These are phyloP conservation scores for Mucor plumbeus DNA, from an alignment of 371 early-diverging fungal genomes.

Conservation along the genomic window DNA sequence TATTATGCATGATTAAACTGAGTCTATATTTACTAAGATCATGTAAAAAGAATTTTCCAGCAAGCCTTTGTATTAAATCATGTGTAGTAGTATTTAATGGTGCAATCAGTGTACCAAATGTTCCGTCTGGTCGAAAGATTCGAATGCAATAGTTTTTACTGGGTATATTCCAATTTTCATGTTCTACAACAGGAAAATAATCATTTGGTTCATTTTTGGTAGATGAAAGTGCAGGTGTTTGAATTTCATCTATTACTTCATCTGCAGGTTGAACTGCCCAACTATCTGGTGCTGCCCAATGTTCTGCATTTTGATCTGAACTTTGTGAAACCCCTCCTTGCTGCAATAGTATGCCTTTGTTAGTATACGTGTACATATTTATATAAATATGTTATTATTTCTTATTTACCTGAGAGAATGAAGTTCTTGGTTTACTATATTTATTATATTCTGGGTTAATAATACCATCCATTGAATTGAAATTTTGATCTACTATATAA, in stretches of 20 bases:
- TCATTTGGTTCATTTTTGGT: constrained; percentile 42
- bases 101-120: constrained; percentile 77
- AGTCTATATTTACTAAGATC: constrained; percentile 77
- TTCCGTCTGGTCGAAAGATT: constrained; percentile 72
- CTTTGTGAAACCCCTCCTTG: background rate
- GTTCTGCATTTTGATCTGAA: constrained; percentile 29
- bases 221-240: constrained; percentile 20
- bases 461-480: constrained; percentile 56
- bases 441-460: constrained; percentile 41
- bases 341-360: background rate
- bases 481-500: constrained; percentile 46
- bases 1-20: constrained; percentile 63
- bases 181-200: constrained; percentile 39
- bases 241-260: constrained; percentile 5
- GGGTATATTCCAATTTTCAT: constrained; percentile 35
- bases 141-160: constrained; percentile 60
- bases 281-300: constrained; percentile 73
- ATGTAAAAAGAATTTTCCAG: constrained; percentile 78
- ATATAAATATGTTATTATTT: background rate
- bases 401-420: constrained; percentile 16
- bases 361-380: background rate
- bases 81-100: constrained; percentile 69
- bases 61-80: constrained; percentile 72
- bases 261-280: constrained; percentile 68
- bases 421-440: constrained; percentile 1